Evolutionary conservation across 2,329 filamentous ascomycete genomes (phyloP).

Genomic region (Scolecobasidium constrictum): DNA sequence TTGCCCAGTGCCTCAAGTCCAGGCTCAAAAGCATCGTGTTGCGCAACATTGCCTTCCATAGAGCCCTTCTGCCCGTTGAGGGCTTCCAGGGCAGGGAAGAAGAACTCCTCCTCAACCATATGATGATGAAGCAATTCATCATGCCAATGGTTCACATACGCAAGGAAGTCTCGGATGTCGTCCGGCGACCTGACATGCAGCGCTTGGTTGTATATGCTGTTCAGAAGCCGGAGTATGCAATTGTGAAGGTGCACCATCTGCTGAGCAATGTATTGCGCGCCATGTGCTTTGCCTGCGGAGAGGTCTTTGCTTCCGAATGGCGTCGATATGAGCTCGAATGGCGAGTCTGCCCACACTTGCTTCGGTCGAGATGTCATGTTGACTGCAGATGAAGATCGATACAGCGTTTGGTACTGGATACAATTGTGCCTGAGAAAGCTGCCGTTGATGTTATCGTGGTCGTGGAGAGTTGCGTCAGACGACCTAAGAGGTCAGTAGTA

Average conservation of each 20-base stretch:
- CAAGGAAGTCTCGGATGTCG: constrained; percentile 19
- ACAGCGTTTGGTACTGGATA: no score
- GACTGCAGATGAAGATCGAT: no score
- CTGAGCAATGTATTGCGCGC: constrained; percentile 4
- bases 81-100: constrained; percentile 22
- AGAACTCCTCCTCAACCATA: constrained; percentile 19
- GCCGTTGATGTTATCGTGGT: no score
- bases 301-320: constrained; percentile 3
- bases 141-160: constrained; percentile 20
- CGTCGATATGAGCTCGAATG: constrained; percentile 7
- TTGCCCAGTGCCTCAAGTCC: constrained; percentile 18
- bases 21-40: constrained; percentile 20
- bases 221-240: constrained; percentile 24
- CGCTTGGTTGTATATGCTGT: constrained; percentile 24
- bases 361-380: background rate
- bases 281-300: constrained; percentile 3
- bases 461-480: no score
- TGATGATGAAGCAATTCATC: constrained; percentile 24
- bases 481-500: no score
- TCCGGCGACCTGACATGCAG: constrained; percentile 14
- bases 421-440: no score
- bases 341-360: constrained; percentile 7
- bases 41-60: constrained; percentile 22
- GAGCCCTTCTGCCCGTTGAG: constrained; percentile 10
- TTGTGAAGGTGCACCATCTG: constrained; percentile 18